A percentile compares a stretch with the other conserved stretches of the same genome.
Evolutionary conservation across 768 basidiomycete species (phyloP).

Genomic region (Auriscalpium vulgare): DNA sequence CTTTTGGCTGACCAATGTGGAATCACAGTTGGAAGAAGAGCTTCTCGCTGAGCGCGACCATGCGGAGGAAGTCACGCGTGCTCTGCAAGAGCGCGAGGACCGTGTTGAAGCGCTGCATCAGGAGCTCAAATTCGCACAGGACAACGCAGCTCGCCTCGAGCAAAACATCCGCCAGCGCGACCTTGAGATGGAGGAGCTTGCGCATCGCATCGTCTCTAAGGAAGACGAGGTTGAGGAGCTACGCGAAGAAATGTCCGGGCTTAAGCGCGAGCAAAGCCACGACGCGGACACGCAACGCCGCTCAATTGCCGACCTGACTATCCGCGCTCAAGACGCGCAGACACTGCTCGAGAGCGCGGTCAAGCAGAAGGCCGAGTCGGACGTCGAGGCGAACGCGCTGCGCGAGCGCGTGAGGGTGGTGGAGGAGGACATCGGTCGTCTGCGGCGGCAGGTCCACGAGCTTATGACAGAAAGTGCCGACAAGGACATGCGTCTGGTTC

Average conservation of each 20-base stretch:
- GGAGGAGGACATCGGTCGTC: constrained; percentile 50
- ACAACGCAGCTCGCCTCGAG: constrained; percentile 47
- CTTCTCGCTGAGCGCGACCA: constrained; percentile 47
- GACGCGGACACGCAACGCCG: constrained; percentile 40
- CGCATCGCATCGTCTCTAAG: constrained; percentile 36
- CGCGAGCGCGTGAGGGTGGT: constrained; percentile 43
- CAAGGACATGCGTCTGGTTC: constrained; percentile 73
- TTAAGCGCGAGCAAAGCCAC: constrained; percentile 49
- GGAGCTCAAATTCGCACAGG: constrained; percentile 48
- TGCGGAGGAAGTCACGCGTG: constrained; percentile 36
- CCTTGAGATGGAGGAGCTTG: constrained; percentile 41
- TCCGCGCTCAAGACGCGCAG: constrained; percentile 39
- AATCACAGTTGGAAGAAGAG: constrained; percentile 41
- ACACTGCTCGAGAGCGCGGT: constrained; percentile 41
- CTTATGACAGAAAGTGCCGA: constrained; percentile 78
- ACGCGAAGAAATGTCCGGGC: constrained; percentile 44
- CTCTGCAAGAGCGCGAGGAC: constrained; percentile 46
- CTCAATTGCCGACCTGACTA: constrained; percentile 37
- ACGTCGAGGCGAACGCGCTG: constrained; percentile 40
- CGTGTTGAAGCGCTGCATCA: constrained; percentile 43
- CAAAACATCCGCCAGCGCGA: constrained; percentile 51
- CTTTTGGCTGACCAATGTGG: neutral
- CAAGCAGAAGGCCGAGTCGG: constrained; percentile 46
- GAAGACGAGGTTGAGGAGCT: constrained; percentile 47
- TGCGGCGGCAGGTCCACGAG: constrained; percentile 56